Evolutionary conservation across 495 filamentous ascomycete genomes (phyloP).

Genomic region (Evernia prunastri): DNA sequence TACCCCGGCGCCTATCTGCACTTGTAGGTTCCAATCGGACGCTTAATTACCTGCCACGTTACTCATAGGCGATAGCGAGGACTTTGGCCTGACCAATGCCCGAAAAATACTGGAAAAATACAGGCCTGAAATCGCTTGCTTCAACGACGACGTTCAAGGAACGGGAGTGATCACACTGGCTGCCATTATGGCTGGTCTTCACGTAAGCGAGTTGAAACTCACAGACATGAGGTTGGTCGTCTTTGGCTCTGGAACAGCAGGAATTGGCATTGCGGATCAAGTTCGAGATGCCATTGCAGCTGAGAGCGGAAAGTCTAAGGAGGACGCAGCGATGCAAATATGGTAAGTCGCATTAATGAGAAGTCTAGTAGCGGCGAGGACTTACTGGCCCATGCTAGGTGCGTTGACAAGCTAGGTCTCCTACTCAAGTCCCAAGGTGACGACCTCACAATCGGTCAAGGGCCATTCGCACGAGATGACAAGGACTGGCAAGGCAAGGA

Average conservation of each 20-base stretch:
- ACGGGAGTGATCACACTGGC: slow-evolving; percentile 84
- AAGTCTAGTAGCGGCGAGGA: neutral
- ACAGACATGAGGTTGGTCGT: slow-evolving; percentile 62
- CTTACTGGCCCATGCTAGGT: slow-evolving; percentile 42
- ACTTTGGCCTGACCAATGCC: slow-evolving; percentile 54
- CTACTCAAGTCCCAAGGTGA: slow-evolving; percentile 57
- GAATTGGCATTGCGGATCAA: slow-evolving; percentile 80
- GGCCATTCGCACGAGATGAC: slow-evolving; percentile 57
- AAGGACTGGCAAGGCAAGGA: slow-evolving; percentile 55
- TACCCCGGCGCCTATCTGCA: slow-evolving; percentile 82
- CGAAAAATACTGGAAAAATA: slow-evolving; percentile 70
- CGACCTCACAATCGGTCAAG: slow-evolving; percentile 58
- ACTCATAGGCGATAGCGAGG: slow-evolving; percentile 36
- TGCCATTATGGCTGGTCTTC: slow-evolving; percentile 65
- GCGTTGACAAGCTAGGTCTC: slow-evolving; percentile 79
- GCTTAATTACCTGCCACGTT: neutral
- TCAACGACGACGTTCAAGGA: slow-evolving; percentile 90
- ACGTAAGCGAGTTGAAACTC: slow-evolving; percentile 61
- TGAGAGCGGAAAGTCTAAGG: slow-evolving; percentile 58
- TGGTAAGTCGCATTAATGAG: slow-evolving; percentile 48
- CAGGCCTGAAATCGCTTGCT: slow-evolving; percentile 64
- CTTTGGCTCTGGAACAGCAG: slow-evolving; percentile 81
- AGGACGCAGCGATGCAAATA: slow-evolving; percentile 74
- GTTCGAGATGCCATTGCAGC: slow-evolving; percentile 69
- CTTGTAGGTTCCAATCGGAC: slow-evolving; percentile 44